Percentiles rank a stretch among this genome's conserved stretches.
phyloP scores from a whole-genome alignment of 1,284 basidiomycete species.

The Rhodotorula sp. region DNA sequence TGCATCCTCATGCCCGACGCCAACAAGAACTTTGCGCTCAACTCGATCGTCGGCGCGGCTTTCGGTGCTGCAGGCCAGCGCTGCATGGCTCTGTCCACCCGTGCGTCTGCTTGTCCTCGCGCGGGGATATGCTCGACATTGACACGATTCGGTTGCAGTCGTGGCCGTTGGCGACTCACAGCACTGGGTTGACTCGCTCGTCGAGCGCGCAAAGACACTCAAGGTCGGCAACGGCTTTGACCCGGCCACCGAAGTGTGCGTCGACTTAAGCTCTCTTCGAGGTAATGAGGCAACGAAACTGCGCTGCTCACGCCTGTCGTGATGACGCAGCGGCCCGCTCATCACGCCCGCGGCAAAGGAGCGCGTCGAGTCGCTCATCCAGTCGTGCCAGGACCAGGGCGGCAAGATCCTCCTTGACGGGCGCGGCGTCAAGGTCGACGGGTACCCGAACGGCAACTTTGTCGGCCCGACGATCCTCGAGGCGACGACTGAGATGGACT shows the following conservation, averaged over 20 bases:
- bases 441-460: slow-evolving; percentile 89
- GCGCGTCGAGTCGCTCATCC: slow-evolving; percentile 75
- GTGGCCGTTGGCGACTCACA: slow-evolving; percentile 82
- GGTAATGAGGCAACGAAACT: too few relatives aligned
- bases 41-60: slow-evolving; percentile 90
- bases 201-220: slow-evolving; percentile 77
- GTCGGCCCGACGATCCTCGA: slow-evolving; percentile 91
- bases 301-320: not conserved
- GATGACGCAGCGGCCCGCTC: slow-evolving; percentile 72
- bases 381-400: slow-evolving; percentile 78
- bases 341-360: slow-evolving; percentile 85
- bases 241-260: slow-evolving; percentile 77
- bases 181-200: slow-evolving; percentile 80
- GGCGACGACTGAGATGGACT: slow-evolving; percentile 76
- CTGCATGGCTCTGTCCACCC: slow-evolving; percentile 92
- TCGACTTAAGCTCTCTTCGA: slow-evolving; percentile 27
- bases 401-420: slow-evolving; percentile 89
- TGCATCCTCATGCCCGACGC: slow-evolving; percentile 94
- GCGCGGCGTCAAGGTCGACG: slow-evolving; percentile 65
- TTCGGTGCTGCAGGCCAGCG: slow-evolving; percentile 97
- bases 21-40: slow-evolving; percentile 89
- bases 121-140: not conserved
- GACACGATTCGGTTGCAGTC: slow-evolving; percentile 38
- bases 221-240: slow-evolving; percentile 91
- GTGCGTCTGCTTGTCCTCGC: slow-evolving; percentile 21